Evolutionary conservation across 164 flowering plant genomes (phyloP), one percentile per base, ranked within the genome.

Genomic region (Vitis labrusca): DNA sequence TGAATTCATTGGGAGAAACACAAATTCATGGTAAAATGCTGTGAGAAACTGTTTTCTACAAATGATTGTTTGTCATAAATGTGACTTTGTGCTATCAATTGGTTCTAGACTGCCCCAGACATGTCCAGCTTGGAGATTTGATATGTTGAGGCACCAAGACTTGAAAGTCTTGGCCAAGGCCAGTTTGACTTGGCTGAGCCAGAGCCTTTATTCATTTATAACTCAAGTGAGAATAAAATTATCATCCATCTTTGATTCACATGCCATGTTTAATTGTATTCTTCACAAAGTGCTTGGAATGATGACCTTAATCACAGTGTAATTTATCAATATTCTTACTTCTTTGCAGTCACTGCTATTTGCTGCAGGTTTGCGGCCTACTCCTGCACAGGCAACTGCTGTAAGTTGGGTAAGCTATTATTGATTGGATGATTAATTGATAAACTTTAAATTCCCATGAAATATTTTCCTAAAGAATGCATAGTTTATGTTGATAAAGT

Each of bases 301-400:
- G 59, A 64, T 58, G 65, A 37, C 32, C 50, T 56, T 29, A 64
- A 53, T 71, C 11, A 73, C 61, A 57, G 10, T 62, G 59, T 74
- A 62, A 69, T 76, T 74, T 75, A 65, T 77, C 37, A 59, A 64
- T 72, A 59, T 78, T 72, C 85, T 88, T 81, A 85, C 71, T 75
- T 80, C 77, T 85, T 71, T 89, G 84, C 94, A 95, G 99, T 93
- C 99, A 66, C 88, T 93, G 68, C 86, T 95, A 72, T 88, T 89
- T 89, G 99, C 99, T 87, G 99, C 99, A 80, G 99, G 99, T 73
- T 84, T 95, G 82, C 87, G 97, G 68, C 99, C 99, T 59, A 95
- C 98, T 11, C 97, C 98, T 64, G 99, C 98, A 15, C 99, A 93
- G 84, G 92, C 99, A 49, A 93, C 98, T 72, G 98, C 78, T 56